Conservation (phyloP, 495 filamentous ascomycete genomes). For the Xylaria scruposa region DNA sequence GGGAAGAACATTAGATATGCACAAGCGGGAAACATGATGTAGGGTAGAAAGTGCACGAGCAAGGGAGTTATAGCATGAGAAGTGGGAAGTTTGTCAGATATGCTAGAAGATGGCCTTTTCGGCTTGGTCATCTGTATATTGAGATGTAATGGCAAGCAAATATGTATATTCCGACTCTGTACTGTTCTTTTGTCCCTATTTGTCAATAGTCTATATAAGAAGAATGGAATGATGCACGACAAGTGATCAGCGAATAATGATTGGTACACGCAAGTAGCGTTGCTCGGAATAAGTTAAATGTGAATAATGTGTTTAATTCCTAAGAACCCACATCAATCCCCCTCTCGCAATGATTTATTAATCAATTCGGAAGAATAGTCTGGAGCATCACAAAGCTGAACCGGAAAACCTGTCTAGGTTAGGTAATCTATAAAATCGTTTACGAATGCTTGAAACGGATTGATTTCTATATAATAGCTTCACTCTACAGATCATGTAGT, state of each 20-base stretch:
- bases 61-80: neutral
- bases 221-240: neutral
- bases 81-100: neutral
- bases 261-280: neutral
- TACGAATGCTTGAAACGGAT: neutral
- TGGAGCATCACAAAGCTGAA: neutral
- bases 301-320: neutral
- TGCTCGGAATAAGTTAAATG: neutral
- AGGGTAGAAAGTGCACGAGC: slow-evolving; percentile 7
- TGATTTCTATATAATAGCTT: neutral
- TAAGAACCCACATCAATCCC: neutral
- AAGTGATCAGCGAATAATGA: neutral
- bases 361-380: neutral
- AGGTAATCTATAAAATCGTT: neutral
- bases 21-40: slow-evolving; percentile 17
- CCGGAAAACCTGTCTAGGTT: neutral
- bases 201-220: neutral
- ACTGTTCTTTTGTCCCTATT: neutral
- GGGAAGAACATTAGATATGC: slow-evolving; percentile 19
- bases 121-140: slow-evolving; percentile 17
- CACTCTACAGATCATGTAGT: neutral
- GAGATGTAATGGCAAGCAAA: neutral
- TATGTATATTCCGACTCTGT: neutral
- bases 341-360: neutral
- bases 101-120: neutral